These are phyloP conservation scores for Fraxinus xanthoxyloides DNA, from an alignment of 305 asterid species.

Conservation along the genomic window DNA sequence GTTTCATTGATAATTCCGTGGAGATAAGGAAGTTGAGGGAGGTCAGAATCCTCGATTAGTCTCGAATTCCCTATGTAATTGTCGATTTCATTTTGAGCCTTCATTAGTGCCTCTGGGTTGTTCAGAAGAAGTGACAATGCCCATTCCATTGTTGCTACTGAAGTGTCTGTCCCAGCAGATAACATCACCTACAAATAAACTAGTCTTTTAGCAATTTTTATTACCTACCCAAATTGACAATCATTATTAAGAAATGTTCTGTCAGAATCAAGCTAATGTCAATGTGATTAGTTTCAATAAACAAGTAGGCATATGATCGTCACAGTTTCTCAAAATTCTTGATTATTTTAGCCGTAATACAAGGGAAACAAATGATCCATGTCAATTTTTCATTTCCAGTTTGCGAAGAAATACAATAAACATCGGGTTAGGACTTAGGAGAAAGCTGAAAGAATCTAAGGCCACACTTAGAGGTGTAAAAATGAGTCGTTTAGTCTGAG, in stretches of 20 bases:
- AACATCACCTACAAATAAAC: constrained; percentile 33
- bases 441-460: neutral
- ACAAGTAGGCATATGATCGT: neutral
- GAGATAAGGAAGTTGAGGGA: constrained; percentile 33
- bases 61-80: constrained; percentile 19
- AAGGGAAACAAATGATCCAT: neutral
- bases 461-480: neutral
- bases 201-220: neutral
- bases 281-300: neutral
- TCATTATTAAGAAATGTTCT: neutral
- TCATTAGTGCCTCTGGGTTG: constrained; percentile 40
- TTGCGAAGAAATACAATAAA: neutral
- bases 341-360: neutral
- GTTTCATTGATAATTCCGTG: constrained; percentile 40
- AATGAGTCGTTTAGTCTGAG: neutral
- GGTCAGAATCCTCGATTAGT: constrained; percentile 37
- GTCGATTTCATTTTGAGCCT: constrained; percentile 48
- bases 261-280: neutral
- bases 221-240: neutral
- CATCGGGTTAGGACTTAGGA: neutral
- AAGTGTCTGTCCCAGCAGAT: constrained; percentile 54
- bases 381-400: neutral
- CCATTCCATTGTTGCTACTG: constrained; percentile 54
- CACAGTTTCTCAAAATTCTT: neutral
- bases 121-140: constrained; percentile 50